These are phyloP conservation scores for Sclerotinia sclerotiorum DNA, from an alignment of 2,329 filamentous ascomycete genomes.

Conservation along the genomic window DNA sequence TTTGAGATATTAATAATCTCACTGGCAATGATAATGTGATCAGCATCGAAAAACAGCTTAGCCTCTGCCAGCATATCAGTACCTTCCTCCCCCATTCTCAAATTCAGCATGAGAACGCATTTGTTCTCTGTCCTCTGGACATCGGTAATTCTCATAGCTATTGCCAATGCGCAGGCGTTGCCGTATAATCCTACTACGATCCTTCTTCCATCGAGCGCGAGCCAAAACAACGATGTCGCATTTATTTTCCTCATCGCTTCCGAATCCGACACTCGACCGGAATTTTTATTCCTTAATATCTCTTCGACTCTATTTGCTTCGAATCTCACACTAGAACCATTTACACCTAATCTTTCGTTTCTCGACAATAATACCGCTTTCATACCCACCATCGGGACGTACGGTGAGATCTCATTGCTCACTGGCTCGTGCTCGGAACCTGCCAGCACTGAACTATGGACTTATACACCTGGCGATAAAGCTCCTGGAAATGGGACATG, in stretches of 20 bases:
- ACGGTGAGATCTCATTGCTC: slow-evolving; percentile 71
- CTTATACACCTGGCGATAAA: slow-evolving; percentile 52
- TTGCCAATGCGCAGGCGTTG: slow-evolving; percentile 47
- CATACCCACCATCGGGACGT: slow-evolving; percentile 63
- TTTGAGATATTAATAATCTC: not conserved
- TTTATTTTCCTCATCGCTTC: slow-evolving; percentile 64
- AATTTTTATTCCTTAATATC: slow-evolving; percentile 66
- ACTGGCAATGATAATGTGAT: slow-evolving; percentile 29
- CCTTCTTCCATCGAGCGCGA: slow-evolving; percentile 54
- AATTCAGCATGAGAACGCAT: slow-evolving; percentile 32
- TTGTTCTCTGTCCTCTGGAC: slow-evolving; percentile 30
- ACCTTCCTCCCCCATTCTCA: slow-evolving; percentile 21
- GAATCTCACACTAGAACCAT: slow-evolving; percentile 47
- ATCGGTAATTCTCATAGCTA: slow-evolving; percentile 24
- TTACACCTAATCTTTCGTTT: slow-evolving; percentile 64
- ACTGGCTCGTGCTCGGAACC: slow-evolving; percentile 67
- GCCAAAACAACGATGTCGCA: slow-evolving; percentile 53
- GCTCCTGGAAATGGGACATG: slow-evolving; percentile 55
- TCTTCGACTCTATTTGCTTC: slow-evolving; percentile 56
- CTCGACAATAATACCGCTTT: slow-evolving; percentile 59
- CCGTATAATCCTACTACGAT: slow-evolving; percentile 79
- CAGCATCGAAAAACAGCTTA: slow-evolving; percentile 25
- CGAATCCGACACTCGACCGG: slow-evolving; percentile 36
- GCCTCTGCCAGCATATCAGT: slow-evolving; percentile 17
- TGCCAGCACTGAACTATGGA: slow-evolving; percentile 63